Base-by-base conservation (phyloP, 2,329 filamentous ascomycete species). In the Fusarium falciforme region DNA sequence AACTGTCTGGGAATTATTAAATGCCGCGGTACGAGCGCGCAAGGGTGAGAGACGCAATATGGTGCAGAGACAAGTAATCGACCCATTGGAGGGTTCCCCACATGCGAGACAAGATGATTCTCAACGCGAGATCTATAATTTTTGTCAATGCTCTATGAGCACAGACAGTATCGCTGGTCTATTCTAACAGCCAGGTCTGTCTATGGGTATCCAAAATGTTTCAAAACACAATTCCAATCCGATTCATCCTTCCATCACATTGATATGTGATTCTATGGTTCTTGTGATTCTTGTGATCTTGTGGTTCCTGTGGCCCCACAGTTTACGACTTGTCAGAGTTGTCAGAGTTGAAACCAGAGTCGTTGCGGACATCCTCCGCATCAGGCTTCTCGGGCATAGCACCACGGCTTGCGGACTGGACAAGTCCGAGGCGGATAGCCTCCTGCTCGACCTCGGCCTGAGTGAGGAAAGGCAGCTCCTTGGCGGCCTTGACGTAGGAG, bases 401-500 rank as follows among this genome's bases (percentile, higher is more conserved):
- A 2, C 76, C 76, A 4, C 66, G 64, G 27, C 68, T 62, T 6
- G 36, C 36, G 27, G 66, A 59, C 3, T 67, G 49, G 29, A 78
- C 68, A n/a, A 78, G 70, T 22, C 76, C 76, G 20, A 78, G 68
- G 2, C 76, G 76, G 2, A 78, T 42, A 12, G 78, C 83, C 70
- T 89, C 87, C 61, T 83, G 80, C 79, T 90, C 88, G 33, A 91
- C 85, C 73, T 90, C 86, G 49, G 85, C 82, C 11, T 85, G 84
- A 5, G 84, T 80, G 14, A 91, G 82, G 70, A 85, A 84, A 0
- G 90, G 90, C 66, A 92, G 80, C 58, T 91, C 85, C 73, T 87
- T 83, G 35, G 89, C 87, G 6, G 89, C 90, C 71, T 84, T 84
- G 63, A 92, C 89, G 70, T 91, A 91, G 6, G 86, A 88, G 6